Base-by-base conservation (phyloP, 2,329 filamentous ascomycete genomes). In the Fusarium sp. region DNA sequence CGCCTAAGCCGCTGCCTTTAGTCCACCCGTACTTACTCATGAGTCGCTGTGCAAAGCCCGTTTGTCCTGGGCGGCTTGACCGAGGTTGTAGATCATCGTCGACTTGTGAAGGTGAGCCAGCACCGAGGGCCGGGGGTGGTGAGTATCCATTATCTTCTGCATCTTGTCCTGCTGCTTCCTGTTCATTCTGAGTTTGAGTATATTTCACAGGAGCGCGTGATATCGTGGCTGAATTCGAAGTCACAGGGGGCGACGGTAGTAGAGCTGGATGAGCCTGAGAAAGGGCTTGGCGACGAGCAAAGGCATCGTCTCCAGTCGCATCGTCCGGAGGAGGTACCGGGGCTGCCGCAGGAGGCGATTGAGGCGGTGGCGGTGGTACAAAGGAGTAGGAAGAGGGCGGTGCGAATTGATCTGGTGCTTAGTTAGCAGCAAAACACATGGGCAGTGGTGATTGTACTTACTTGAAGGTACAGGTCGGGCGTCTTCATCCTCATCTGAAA, bases 11-110 rank as follows among this genome's bases (percentile, higher is more conserved):
- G 67, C 91, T 87, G 25, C 96, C 96, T 75, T 94, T 91, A 37
- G 90, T 91, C 93, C 94, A 98, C 58, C 96, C 96, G 81, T 97
- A 96, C 78, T 98, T 98, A 65, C 89, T 88, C 89, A 99, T 93
- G 58, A 98, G 87, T 34, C 94, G 91, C 71, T 94, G 89, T 1
- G 93, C 96, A 79, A 97, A 97, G 53, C 91, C 92, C 69, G 90
- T 88, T 79, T 97, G 92, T 18, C 93, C 93, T 0, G 94, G 93
- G 4, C 90, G 89, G 59, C 83, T 88, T 43, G 90, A 90, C 39
- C 88, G 87, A 49, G 62, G 66, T 18, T 82, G 86, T 37, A 69
- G 49, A 18, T 83, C 78, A 14, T 77, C 75, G 37, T 44, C 46
- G 23, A 52, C 39, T 9, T 80, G 78, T 71, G 82, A 79, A 23